Evolutionary conservation across 116 monocot genomes (phyloP).

Genomic region (Thalassia testudinum): DNA sequence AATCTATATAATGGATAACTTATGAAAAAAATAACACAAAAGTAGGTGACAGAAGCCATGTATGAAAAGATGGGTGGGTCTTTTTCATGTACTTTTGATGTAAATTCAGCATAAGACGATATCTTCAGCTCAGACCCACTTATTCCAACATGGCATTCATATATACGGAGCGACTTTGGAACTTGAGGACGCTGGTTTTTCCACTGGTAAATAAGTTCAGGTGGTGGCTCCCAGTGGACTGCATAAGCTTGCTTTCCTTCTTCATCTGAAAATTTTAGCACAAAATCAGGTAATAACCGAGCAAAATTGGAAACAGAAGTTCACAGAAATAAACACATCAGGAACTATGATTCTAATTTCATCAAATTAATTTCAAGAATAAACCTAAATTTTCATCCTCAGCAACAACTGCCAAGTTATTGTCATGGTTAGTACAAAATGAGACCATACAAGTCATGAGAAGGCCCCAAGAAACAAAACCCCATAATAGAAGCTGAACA

Average conservation of each 20-base stretch:
- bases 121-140: constrained; percentile 73
- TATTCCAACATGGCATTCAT: constrained; percentile 96
- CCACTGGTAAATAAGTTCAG: constrained; percentile 77
- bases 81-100: constrained; percentile 30
- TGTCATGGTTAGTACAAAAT: too few species aligned
- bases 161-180: constrained; percentile 75
- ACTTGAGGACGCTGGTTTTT: constrained; percentile 42
- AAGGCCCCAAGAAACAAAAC: too few species aligned
- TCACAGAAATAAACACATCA: too few species aligned
- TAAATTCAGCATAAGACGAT: constrained; percentile 85
- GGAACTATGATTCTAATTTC: too few species aligned
- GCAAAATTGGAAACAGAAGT: too few species aligned
- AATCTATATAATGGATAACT: constrained; percentile 21
- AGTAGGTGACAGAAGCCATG: neutral
- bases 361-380: too few species aligned
- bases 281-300: too few species aligned
- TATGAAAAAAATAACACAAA: constrained; percentile 1
- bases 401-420: too few species aligned
- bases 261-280: constrained; percentile 23
- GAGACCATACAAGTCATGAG: too few species aligned
- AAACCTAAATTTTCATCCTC: too few species aligned
- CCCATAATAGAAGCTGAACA: too few species aligned
- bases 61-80: neutral
- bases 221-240: constrained; percentile 91
- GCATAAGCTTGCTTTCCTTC: constrained; percentile 73